Evolutionary conservation across 2,329 filamentous ascomycete species (phyloP).

Genomic region (Torrubiella hemipterigena): DNA sequence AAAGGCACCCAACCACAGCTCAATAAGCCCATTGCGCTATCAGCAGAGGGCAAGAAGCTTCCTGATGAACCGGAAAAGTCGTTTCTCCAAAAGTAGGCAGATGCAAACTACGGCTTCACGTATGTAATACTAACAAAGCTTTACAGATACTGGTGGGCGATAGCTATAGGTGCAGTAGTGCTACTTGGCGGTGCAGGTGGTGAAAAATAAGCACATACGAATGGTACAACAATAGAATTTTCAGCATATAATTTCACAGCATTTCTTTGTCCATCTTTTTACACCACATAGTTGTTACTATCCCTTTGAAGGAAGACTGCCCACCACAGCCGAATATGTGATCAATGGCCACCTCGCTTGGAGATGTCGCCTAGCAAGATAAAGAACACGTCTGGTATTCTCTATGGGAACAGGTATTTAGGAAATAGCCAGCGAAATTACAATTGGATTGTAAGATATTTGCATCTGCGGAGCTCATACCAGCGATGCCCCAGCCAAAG

Average conservation of each 20-base stretch:
- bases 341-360: no score
- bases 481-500: no score
- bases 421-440: no score
- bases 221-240: constrained; percentile 3
- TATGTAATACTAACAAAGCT: constrained; percentile 19
- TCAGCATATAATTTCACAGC: constrained; percentile 1
- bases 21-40: constrained; percentile 52
- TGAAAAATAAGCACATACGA: constrained; percentile 32
- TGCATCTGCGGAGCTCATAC: no score
- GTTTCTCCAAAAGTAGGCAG: constrained; percentile 55
- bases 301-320: no score
- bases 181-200: constrained; percentile 39
- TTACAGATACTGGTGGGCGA: constrained; percentile 54
- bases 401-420: no score
- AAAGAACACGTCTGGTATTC: no score
- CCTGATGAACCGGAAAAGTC: constrained; percentile 47
- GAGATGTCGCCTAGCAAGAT: no score
- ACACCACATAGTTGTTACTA: no score
- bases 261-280: constrained; percentile 1
- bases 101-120: no score
- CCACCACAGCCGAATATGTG: no score
- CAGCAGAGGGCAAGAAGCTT: constrained; percentile 45
- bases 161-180: constrained; percentile 41
- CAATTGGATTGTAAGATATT: no score
- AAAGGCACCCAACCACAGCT: constrained; percentile 44